Conservation (phyloP, 1,284 basidiomycete species). For the Ustilago trichophora region DNA sequence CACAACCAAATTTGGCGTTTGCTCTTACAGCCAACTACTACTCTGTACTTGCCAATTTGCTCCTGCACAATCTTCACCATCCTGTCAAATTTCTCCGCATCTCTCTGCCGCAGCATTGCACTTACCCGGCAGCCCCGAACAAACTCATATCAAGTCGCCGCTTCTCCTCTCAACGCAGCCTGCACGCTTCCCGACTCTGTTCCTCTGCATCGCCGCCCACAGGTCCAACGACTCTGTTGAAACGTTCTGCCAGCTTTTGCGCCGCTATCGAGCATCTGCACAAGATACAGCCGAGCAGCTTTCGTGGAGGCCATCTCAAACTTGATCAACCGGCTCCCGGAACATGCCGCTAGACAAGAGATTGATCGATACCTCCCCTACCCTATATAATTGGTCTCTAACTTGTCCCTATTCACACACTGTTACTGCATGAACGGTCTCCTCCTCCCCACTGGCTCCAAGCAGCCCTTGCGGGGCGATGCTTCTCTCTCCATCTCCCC, state of each 20-base stretch:
- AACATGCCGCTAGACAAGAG: constrained; percentile 37
- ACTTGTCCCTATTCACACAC: neutral
- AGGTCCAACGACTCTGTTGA: neutral
- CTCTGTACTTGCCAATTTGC: no score
- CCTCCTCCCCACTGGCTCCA: constrained; percentile 38
- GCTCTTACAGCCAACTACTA: no score
- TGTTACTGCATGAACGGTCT: constrained; percentile 42
- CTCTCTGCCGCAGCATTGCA: constrained; percentile 17
- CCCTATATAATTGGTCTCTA: constrained; percentile 7
- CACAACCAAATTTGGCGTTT: no score
- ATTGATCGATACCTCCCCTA: constrained; percentile 14
- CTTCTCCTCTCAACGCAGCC: no score
- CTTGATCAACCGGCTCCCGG: constrained; percentile 17
- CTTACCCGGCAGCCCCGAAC: no score
- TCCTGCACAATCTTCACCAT: no score
- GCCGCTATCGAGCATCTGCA: constrained; percentile 18
- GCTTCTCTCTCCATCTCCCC: constrained; percentile 23
- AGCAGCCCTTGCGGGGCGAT: constrained; percentile 40
- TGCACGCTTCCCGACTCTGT: no score
- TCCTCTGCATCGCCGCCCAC: neutral
- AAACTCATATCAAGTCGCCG: no score
- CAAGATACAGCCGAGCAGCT: constrained; percentile 17
- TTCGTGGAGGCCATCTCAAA: constrained; percentile 21
- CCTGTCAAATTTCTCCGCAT: constrained; percentile 1
- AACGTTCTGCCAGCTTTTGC: neutral